A percentile compares a stretch with the other conserved stretches of the same genome.
These are phyloP conservation scores for Suillus weaverae DNA, from an alignment of 768 basidiomycete genomes.

Conservation along the genomic window DNA sequence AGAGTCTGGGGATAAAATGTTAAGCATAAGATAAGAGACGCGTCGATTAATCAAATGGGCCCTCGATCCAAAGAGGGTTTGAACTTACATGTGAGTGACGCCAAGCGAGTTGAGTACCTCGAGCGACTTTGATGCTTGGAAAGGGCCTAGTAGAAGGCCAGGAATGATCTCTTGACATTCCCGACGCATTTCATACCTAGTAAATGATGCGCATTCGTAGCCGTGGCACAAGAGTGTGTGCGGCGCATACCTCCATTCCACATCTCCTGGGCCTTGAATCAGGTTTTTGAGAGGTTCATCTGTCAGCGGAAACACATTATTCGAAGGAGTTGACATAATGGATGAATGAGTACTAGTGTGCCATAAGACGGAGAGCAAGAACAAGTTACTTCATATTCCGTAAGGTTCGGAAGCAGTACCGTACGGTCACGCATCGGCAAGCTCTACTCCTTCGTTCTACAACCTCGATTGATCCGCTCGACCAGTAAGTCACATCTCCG, in stretches of 20 bases:
- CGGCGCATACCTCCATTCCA: conserved; percentile 74
- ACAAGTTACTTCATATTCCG: conserved; percentile 10
- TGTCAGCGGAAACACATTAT: conserved; percentile 26
- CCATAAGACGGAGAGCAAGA: conserved; percentile 1
- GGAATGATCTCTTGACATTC: conserved; percentile 92
- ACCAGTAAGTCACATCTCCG: not conserved
- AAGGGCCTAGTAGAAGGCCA: conserved; percentile 80
- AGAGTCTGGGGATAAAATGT: conserved; percentile 55
- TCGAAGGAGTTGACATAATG: conserved; percentile 7
- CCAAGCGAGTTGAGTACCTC: conserved; percentile 61
- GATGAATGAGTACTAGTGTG: conserved; percentile 3
- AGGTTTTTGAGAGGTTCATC: conserved; percentile 53
- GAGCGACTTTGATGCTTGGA: conserved; percentile 83
- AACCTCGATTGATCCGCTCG: not conserved
- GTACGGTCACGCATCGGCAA: not conserved
- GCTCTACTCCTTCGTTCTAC: not conserved
- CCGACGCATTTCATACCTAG: conserved; percentile 92
- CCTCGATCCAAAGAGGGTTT: not conserved
- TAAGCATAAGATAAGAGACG: conserved; percentile 13
- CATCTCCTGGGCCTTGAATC: conserved; percentile 77
- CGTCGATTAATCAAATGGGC: conserved; percentile 10
- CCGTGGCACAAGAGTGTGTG: conserved; percentile 7
- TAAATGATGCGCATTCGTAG: conserved; percentile 10
- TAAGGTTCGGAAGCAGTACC: conserved; percentile 25
- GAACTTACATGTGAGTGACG: conserved; percentile 77